A percentile compares a stretch with the other conserved stretches of the same genome.
Evolutionary conservation across 169 alveolate genomes (phyloP).

Genomic region (Cryptosporidium ryanae): DNA sequence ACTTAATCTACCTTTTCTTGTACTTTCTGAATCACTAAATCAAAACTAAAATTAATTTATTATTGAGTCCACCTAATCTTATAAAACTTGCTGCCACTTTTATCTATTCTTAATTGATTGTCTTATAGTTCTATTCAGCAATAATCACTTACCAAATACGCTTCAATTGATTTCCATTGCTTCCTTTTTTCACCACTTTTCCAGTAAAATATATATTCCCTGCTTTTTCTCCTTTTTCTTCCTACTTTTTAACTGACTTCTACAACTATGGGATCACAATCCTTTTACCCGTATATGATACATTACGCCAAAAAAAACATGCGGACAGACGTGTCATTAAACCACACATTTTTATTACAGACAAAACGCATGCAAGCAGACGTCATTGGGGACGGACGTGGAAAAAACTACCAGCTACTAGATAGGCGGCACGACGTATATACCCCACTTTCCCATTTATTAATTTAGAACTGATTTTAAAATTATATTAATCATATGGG

Average conservation of each 20-base stretch:
- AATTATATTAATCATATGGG: too few species aligned
- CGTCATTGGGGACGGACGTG: constrained; percentile 75
- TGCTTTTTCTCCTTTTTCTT: constrained; percentile 47
- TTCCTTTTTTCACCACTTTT: constrained; percentile 29
- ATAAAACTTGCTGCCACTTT: constrained; percentile 30
- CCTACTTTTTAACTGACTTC: constrained; percentile 46
- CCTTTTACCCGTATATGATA: constrained; percentile 73
- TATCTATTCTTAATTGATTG: constrained; percentile 14
- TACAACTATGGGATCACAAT: constrained; percentile 69
- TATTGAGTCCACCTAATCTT: constrained; percentile 39
- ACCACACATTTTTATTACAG: constrained; percentile 72
- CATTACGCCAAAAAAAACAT: constrained; percentile 56
- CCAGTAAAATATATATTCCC: constrained; percentile 5
- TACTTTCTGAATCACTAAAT: constrained; percentile 31
- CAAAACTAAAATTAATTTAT: constrained; percentile 47
- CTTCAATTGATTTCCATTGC: constrained; percentile 58
- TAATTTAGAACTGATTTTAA: too few species aligned
- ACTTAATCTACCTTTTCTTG: constrained; percentile 72
- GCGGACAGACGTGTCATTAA: constrained; percentile 75
- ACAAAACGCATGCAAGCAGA: constrained; percentile 74
- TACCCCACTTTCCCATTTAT: constrained; percentile 1
- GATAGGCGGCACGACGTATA: constrained; percentile 28
- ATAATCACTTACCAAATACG: constrained; percentile 31
- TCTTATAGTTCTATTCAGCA: constrained; percentile 13
- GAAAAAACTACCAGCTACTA: constrained; percentile 51